phyloP scores from a whole-genome alignment of 2,329 filamentous ascomycete species.

The Cladobotryum protrusum region DNA sequence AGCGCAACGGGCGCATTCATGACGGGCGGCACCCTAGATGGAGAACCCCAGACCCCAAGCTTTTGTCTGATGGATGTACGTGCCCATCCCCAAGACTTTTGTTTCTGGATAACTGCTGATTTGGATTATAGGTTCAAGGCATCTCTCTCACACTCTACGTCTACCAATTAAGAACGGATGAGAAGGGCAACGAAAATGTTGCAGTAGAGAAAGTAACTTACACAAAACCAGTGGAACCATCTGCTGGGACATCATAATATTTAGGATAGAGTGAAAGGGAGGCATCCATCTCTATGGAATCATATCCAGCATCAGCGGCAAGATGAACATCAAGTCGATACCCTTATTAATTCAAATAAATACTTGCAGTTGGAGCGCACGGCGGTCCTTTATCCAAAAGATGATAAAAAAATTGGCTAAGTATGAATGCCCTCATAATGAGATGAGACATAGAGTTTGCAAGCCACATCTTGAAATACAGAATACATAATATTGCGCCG shows the following conservation, averaged over 20 bases:
- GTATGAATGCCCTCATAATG: conserved; percentile 6
- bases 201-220: conserved; percentile 83
- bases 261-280: neutral
- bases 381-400: conserved; percentile 5
- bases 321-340: conserved; percentile 21
- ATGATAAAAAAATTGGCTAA: conserved; percentile 11
- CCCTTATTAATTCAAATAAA: conserved; percentile 16
- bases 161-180: conserved; percentile 76
- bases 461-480: conserved; percentile 24
- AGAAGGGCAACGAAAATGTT: conserved; percentile 70
- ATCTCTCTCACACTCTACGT: conserved; percentile 95
- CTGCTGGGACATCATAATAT: conserved; percentile 42
- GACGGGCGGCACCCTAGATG: conserved; percentile 50
- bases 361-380: neutral
- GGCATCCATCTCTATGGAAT: conserved; percentile 1
- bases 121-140: conserved; percentile 67
- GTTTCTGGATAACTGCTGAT: conserved; percentile 16
- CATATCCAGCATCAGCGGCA: conserved; percentile 12
- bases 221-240: conserved; percentile 64
- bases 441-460: conserved; percentile 15
- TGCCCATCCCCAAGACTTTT: conserved; percentile 22
- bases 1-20: conserved; percentile 60
- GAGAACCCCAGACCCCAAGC: conserved; percentile 76
- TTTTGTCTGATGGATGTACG: conserved; percentile 98
- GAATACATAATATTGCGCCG: conserved; percentile 25